Evolutionary conservation across 2,329 filamentous ascomycete species (phyloP).

Genomic region (Beauveria sp.): DNA sequence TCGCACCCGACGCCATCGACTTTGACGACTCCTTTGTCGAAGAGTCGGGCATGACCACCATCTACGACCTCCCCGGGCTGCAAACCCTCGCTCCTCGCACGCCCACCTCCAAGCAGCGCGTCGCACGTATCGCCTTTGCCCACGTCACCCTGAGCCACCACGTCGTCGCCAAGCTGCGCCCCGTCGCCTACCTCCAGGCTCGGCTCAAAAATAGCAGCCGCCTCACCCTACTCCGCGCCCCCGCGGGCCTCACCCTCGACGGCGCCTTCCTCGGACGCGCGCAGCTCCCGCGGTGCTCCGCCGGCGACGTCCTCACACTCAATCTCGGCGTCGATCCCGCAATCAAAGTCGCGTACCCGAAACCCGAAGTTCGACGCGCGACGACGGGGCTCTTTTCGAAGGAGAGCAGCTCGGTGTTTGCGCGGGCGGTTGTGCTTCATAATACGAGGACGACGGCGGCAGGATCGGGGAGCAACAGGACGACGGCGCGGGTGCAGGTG

Average conservation of each 20-base stretch:
- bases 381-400: conserved; percentile 43
- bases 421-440: conserved; percentile 35
- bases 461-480: conserved; percentile 21
- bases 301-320: conserved; percentile 43
- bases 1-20: conserved; percentile 15
- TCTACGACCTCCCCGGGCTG: conserved; percentile 51
- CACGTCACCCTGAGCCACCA: conserved; percentile 48
- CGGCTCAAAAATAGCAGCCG: conserved; percentile 47
- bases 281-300: conserved; percentile 42
- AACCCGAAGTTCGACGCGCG: conserved; percentile 42
- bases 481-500: conserved; percentile 38
- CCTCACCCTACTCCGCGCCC: conserved; percentile 48
- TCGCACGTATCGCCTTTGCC: conserved; percentile 45
- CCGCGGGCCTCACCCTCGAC: conserved; percentile 53
- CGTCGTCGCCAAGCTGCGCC: conserved; percentile 52
- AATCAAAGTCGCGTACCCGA: conserved; percentile 44
- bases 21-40: conserved; percentile 45
- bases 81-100: conserved; percentile 48
- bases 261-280: conserved; percentile 52
- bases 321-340: conserved; percentile 49
- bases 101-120: conserved; percentile 49
- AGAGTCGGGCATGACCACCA: conserved; percentile 52
- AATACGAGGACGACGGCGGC: conserved; percentile 32
- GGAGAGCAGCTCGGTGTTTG: conserved; percentile 41
- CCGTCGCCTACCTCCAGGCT: conserved; percentile 52